A percentile compares a stretch with the other conserved stretches of the same genome.
phyloP scores from a whole-genome alignment of 2,329 filamentous ascomycete species.

The Trichophaea hybrida region DNA sequence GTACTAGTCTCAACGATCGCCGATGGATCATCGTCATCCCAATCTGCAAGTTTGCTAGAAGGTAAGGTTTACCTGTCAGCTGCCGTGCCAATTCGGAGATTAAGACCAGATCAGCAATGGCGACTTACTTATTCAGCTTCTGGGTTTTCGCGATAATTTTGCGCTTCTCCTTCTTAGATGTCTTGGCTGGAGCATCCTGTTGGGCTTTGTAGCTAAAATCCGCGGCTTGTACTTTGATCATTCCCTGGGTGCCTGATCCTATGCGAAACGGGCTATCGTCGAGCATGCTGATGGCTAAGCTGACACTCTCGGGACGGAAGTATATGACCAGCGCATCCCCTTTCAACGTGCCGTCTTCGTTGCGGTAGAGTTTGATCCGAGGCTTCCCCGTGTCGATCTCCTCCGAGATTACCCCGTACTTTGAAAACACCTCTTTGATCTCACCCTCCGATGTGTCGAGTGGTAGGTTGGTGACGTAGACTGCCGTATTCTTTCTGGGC shows the following conservation, averaged over 20 bases:
- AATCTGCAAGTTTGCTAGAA: conserved; percentile 71
- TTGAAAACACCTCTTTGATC: conserved; percentile 70
- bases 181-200: conserved; percentile 31
- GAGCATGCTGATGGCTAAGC: conserved; percentile 64
- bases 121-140: conserved; percentile 49
- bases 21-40: conserved; percentile 75
- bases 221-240: conserved; percentile 68
- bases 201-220: conserved; percentile 73
- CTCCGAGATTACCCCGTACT: conserved; percentile 83
- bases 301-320: conserved; percentile 87
- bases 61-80: neutral
- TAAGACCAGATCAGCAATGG: neutral
- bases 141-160: conserved; percentile 87
- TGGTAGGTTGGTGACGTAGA: conserved; percentile 84
- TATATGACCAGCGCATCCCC: conserved; percentile 88
- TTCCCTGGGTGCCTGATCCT: conserved; percentile 39
- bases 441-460: conserved; percentile 64
- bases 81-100: neutral
- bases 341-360: conserved; percentile 73
- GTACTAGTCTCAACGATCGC: conserved; percentile 35
- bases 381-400: conserved; percentile 78
- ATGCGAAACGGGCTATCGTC: conserved; percentile 73
- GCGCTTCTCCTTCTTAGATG: conserved; percentile 50
- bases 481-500: conserved; percentile 59
- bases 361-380: conserved; percentile 83